Percentiles rank a stretch among this genome's conserved stretches.
These are phyloP conservation scores for Pecoramyces ruminantium DNA, from an alignment of 192 early-diverging fungal species.

Conservation along the genomic window DNA sequence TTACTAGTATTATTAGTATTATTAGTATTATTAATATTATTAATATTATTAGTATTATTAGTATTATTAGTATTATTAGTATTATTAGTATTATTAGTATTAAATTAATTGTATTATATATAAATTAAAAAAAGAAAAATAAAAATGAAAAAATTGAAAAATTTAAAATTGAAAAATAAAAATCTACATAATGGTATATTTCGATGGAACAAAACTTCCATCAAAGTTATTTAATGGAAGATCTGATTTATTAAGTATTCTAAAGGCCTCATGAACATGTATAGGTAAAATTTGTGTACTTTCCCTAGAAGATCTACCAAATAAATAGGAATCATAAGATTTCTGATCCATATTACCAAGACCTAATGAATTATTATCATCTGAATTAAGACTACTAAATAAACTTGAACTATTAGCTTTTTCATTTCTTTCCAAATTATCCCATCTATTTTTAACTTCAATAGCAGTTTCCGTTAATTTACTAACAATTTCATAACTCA, in stretches of 20 bases:
- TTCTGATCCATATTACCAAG: conserved; percentile 52
- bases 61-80: no score
- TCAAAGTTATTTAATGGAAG: conserved; percentile 61
- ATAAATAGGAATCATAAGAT: conserved; percentile 30
- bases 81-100: no score
- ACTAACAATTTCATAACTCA: conserved; percentile 88
- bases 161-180: background rate
- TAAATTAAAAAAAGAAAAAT: background rate
- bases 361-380: background rate
- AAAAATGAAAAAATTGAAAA: background rate
- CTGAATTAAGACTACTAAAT: background rate
- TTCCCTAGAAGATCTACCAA: conserved; percentile 59
- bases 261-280: conserved; percentile 89
- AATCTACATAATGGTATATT: background rate
- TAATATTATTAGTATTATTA: no score
- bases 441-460: conserved; percentile 24
- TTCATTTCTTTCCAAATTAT: background rate
- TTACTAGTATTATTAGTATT: no score
- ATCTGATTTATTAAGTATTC: conserved; percentile 57
- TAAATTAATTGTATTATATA: no score
- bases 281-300: conserved; percentile 62
- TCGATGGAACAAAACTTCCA: conserved; percentile 33
- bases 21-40: no score
- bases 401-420: background rate
- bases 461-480: conserved; percentile 77